phyloP scores from a whole-genome alignment of 495 filamentous ascomycete genomes.

The Amorphotheca resinae region DNA sequence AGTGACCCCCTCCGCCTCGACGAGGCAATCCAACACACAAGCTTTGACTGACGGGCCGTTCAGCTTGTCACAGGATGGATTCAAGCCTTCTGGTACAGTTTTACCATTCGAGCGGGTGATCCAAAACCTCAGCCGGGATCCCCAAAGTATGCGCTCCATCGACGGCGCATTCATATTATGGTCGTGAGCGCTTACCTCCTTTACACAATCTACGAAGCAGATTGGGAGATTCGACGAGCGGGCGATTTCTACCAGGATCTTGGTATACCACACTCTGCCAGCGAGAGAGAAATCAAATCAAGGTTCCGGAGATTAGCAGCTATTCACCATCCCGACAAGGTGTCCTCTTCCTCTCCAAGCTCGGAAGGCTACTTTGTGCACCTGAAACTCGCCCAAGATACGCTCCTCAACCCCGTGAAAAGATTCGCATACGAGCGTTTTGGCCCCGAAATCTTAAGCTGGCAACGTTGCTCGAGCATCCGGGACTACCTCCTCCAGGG shows the following conservation, averaged over 20 bases:
- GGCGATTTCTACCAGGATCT: conserved; percentile 71
- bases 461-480: conserved; percentile 56
- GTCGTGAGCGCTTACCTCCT: conserved; percentile 75
- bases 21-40: too few relatives aligned
- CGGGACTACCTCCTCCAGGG: conserved; percentile 63
- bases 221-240: conserved; percentile 57
- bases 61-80: conserved; percentile 70
- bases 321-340: conserved; percentile 82
- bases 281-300: conserved; percentile 69
- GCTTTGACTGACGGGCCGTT: conserved; percentile 6
- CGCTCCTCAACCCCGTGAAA: conserved; percentile 62
- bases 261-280: conserved; percentile 49
- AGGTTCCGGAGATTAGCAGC: conserved; percentile 76
- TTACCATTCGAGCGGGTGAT: conserved; percentile 86
- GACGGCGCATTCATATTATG: conserved; percentile 66
- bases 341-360: conserved; percentile 22
- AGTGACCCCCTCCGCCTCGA: conserved; percentile 17
- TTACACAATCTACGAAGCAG: conserved; percentile 90
- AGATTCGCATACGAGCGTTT: conserved; percentile 92
- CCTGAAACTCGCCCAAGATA: conserved; percentile 74
- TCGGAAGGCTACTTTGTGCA: conserved; percentile 62
- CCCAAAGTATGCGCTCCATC: conserved; percentile 54
- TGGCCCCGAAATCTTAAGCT: conserved; percentile 58
- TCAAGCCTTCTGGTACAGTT: conserved; percentile 72
- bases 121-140: conserved; percentile 64